Conservation (phyloP, 169 alveolate genomes). For the Perkinsus chesapeaki region DNA sequence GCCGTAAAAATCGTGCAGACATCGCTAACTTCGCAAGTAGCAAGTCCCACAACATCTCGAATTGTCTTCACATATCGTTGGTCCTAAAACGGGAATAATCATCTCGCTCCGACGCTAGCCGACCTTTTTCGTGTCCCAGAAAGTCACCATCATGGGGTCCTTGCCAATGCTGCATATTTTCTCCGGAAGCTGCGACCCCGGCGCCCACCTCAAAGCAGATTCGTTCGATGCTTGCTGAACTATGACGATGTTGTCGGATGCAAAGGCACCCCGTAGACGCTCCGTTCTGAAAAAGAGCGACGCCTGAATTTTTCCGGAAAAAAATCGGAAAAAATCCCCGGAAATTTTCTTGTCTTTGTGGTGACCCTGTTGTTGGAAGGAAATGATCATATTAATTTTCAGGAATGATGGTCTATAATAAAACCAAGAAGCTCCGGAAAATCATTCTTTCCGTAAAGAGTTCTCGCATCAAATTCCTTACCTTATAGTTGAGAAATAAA, state of each 20-base stretch:
- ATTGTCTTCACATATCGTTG: not conserved
- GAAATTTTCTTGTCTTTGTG: too few relatives aligned
- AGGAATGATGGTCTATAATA: too few relatives aligned
- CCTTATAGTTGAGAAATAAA: constrained; percentile 62
- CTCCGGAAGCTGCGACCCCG: constrained; percentile 59
- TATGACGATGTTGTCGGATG: not conserved
- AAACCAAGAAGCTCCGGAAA: too few relatives aligned
- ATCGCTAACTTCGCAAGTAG: constrained; percentile 21
- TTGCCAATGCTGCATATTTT: constrained; percentile 63
- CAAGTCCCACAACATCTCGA: not conserved
- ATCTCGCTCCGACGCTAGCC: not conserved
- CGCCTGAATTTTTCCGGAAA: too few relatives aligned
- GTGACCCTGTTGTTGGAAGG: too few relatives aligned
- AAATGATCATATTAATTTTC: too few relatives aligned
- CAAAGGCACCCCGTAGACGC: too few relatives aligned
- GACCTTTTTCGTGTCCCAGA: not conserved
- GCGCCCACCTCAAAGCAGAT: constrained; percentile 36
- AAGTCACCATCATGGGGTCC: constrained; percentile 56
- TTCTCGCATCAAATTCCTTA: too few relatives aligned
- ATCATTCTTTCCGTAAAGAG: not conserved
- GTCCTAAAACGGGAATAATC: not conserved
- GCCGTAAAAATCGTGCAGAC: constrained; percentile 69
- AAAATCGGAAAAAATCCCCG: too few relatives aligned
- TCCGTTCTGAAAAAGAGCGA: too few relatives aligned
- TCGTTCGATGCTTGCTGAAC: not conserved